These are phyloP conservation scores for Lentinus brumalis DNA, from an alignment of 768 basidiomycete genomes.

Conservation along the genomic window DNA sequence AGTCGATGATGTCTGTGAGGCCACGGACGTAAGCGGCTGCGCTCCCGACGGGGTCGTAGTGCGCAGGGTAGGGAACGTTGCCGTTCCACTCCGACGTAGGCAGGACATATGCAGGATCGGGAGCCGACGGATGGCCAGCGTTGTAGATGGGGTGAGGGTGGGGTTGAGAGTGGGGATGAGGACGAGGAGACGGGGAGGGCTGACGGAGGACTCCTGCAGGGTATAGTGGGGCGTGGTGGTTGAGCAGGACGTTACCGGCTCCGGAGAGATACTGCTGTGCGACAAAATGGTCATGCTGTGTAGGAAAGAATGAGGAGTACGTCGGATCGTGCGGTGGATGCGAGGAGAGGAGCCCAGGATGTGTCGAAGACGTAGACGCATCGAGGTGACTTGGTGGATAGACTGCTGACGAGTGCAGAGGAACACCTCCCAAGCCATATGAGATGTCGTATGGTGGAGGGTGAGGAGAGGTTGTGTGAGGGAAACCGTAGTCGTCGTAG, in stretches of 20 bases:
- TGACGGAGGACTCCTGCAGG: not conserved
- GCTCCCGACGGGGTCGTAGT: not conserved
- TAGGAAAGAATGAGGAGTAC: conserved; percentile 6
- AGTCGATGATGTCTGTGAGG: conserved; percentile 11
- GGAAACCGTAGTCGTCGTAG: conserved; percentile 22
- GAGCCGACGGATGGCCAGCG: too few species aligned
- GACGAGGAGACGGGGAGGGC: not conserved
- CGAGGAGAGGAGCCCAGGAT: not conserved
- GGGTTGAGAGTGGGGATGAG: too few species aligned
- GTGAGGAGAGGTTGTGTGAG: not conserved
- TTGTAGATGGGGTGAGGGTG: too few species aligned
- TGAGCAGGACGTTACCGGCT: not conserved
- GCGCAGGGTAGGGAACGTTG: not conserved
- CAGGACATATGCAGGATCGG: too few species aligned
- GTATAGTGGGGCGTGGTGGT: not conserved
- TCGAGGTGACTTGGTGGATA: conserved; percentile 8
- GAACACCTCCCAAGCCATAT: conserved; percentile 15
- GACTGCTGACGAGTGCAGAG: conserved; percentile 3
- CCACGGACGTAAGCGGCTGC: conserved; percentile 3
- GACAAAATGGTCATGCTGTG: not conserved
- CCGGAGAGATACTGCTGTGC: not conserved
- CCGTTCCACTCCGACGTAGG: not conserved
- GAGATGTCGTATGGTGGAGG: conserved; percentile 20
- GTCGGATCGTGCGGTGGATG: not conserved
- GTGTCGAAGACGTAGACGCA: not conserved